Evolutionary conservation across 495 filamentous ascomycete genomes (phyloP).

Genomic region (Pyronema omphalodes): DNA sequence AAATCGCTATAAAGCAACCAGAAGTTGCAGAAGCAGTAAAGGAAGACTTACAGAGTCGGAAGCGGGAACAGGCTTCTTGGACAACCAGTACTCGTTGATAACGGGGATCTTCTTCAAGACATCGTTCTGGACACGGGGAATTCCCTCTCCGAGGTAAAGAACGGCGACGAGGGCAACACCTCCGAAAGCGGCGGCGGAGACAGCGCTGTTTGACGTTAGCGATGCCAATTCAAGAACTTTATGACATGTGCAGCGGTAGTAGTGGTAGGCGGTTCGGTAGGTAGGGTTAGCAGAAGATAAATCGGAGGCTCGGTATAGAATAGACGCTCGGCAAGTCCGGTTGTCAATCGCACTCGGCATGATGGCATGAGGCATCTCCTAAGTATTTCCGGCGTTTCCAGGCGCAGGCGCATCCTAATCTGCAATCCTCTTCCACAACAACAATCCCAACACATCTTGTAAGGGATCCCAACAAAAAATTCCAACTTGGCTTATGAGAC

Average conservation of each 20-base stretch:
- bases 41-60: conserved; percentile 18
- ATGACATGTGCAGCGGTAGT: neutral
- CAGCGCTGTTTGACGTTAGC: conserved; percentile 4
- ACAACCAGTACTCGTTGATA: conserved; percentile 17
- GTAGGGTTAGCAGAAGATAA: neutral
- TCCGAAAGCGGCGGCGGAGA: conserved; percentile 15
- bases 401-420: too few relatives aligned
- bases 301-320: neutral
- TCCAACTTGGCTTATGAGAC: too few relatives aligned
- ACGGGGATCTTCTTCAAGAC: conserved; percentile 19
- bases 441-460: too few relatives aligned
- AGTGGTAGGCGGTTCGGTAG: neutral
- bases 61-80: conserved; percentile 12
- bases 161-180: conserved; percentile 14
- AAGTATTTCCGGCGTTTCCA: too few relatives aligned
- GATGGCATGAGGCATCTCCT: too few relatives aligned
- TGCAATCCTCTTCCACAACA: too few relatives aligned
- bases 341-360: too few relatives aligned
- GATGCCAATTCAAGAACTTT: neutral
- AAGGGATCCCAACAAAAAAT: too few relatives aligned
- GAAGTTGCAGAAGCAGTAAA: neutral
- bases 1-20: neutral
- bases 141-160: conserved; percentile 20
- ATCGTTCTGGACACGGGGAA: conserved; percentile 22
- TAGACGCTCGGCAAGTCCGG: too few relatives aligned